Base-by-base conservation (phyloP, 2,329 filamentous ascomycete genomes). In the Alternaria novae-zelandiae region DNA sequence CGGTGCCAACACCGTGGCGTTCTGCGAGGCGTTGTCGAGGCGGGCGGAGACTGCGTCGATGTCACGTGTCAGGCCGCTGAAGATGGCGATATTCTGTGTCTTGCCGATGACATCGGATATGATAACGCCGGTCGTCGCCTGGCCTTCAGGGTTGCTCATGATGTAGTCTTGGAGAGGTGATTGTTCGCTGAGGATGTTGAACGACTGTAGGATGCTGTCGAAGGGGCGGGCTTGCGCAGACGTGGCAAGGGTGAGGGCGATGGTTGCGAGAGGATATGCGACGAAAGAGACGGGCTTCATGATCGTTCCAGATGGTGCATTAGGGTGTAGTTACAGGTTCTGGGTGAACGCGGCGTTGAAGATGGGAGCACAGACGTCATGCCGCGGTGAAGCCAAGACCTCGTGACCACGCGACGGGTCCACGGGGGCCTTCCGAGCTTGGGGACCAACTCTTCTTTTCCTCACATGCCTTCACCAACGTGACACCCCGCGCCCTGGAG, bases 1-100 rank as follows among this genome's bases (percentile, higher is more conserved):
- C 1, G 96, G 96, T 6, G 94, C 95, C 3, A 98, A 88, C 23
- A 98, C 89, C 3, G 94, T 97, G 15, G 92, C 92, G 77, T 95
- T 94, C 61, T 86, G 80, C 1, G 82, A 76, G 1, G 85, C 79
- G 76, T 93, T 87, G 70, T 91, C 87, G 13, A 98, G 87, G 1
- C 92, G 91, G 21, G 83, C 81, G 10, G 88, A 86, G 20, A 94
- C 85, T n/a, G 85, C 81, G 50, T 89, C 86, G 72, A 94, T 88
- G 75, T 95, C 90, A 63, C 94, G 89, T 6, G 91, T 90, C 74
- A 97, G 89, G 45, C 89, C 89, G 28, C 93, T 91, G 81, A 97
- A 98, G 70, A 94, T 90, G 67, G 93, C 94, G 76, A 97, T 91
- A 64, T 64, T 87, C 70, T 91, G 89, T 59, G 93, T 89, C 69